Percentiles rank a stretch among this genome's conserved stretches.
phyloP scores from a whole-genome alignment of 2,329 filamentous ascomycete species.

The Penicillium hesseltinei region DNA sequence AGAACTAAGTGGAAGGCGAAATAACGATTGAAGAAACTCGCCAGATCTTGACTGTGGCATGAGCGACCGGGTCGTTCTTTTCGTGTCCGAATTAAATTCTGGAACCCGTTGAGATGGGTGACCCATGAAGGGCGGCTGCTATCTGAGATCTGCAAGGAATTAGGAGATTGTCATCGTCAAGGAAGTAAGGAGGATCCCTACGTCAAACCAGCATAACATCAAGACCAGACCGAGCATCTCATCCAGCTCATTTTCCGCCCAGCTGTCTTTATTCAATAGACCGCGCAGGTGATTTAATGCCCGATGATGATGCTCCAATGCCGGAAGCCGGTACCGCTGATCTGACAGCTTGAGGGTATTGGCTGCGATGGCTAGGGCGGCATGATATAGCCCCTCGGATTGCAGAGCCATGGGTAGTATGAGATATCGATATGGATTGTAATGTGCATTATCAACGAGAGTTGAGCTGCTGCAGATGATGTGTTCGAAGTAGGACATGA shows the following conservation, averaged over 20 bases:
- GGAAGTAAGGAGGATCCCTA: neutral
- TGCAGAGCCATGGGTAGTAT: constrained; percentile 30
- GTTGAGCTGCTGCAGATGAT: constrained; percentile 30
- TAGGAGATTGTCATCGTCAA: neutral
- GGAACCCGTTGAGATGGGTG: constrained; percentile 27
- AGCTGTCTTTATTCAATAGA: constrained; percentile 4
- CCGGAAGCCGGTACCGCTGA: constrained; percentile 20
- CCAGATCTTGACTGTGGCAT: constrained; percentile 18
- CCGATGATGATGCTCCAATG: constrained; percentile 23
- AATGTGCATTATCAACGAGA: constrained; percentile 25
- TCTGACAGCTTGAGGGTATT: constrained; percentile 25
- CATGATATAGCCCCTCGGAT: constrained; percentile 28
- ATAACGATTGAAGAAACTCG: constrained; percentile 27
- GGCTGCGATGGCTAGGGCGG: constrained; percentile 27
- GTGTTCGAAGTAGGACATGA: constrained; percentile 28
- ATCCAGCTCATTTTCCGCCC: constrained; percentile 22
- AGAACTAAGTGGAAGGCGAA: constrained; percentile 31
- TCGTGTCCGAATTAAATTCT: constrained; percentile 17
- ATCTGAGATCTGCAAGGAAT: constrained; percentile 25
- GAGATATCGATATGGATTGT: constrained; percentile 31
- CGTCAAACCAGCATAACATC: constrained; percentile 31
- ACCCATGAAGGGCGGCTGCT: constrained; percentile 29
- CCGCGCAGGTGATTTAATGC: constrained; percentile 11
- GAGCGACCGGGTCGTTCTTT: constrained; percentile 14
- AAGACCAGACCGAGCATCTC: constrained; percentile 28